A percentile compares a stretch with the other conserved stretches of the same genome.
phyloP scores from a whole-genome alignment of 495 filamentous ascomycete genomes.

The Penicillium samsonianum region DNA sequence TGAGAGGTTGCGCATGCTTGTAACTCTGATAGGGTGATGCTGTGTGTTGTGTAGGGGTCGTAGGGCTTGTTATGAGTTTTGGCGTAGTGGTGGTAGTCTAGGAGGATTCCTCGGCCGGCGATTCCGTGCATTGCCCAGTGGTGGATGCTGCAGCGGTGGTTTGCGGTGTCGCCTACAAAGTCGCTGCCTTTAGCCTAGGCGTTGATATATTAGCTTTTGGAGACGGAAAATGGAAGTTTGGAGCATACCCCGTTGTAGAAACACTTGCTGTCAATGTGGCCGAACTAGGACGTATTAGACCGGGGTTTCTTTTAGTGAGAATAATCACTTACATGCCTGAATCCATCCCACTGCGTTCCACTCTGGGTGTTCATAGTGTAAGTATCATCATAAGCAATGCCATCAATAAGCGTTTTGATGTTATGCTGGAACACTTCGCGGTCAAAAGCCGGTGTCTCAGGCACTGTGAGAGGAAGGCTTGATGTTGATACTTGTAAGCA shows the following conservation, averaged over 20 bases:
- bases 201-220: constrained; percentile 1
- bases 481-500: constrained; percentile 8
- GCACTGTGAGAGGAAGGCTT: constrained; percentile 57
- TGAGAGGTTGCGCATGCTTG: constrained; percentile 56
- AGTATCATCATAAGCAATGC: constrained; percentile 58
- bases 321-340: constrained; percentile 56
- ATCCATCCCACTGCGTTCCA: constrained; percentile 75
- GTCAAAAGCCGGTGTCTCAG: constrained; percentile 50
- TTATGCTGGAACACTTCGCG: constrained; percentile 54
- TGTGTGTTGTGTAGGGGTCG: constrained; percentile 59
- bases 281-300: constrained; percentile 30
- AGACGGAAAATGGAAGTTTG: not conserved
- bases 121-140: constrained; percentile 49
- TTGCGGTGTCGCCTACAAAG: constrained; percentile 47
- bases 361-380: constrained; percentile 71
- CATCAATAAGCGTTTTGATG: constrained; percentile 46
- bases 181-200: constrained; percentile 43
- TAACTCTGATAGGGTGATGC: constrained; percentile 61
- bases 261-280: constrained; percentile 41
- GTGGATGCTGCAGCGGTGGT: constrained; percentile 52
- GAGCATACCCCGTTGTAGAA: constrained; percentile 54
- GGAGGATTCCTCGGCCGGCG: constrained; percentile 51
- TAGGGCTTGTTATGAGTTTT: constrained; percentile 44
- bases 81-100: constrained; percentile 51
- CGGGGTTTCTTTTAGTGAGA: not conserved